Base-by-base conservation (phyloP, 495 filamentous ascomycete genomes). In the Aspergillus leporis region DNA sequence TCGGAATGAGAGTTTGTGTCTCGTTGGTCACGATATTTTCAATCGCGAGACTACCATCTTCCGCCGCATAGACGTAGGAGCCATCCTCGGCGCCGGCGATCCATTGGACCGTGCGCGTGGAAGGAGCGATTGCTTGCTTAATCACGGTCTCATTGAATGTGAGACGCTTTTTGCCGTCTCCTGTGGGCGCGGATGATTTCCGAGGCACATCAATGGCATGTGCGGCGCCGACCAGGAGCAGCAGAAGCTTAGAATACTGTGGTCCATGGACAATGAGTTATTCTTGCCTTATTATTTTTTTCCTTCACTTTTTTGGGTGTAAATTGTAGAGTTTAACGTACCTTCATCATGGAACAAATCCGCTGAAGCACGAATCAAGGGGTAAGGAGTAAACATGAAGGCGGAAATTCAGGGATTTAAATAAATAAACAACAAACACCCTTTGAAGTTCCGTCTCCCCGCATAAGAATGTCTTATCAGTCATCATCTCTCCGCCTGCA, bases 21-120 rank as follows among this genome's bases (percentile, higher is more conserved):
- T 51, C 46, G 52, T 65, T 61, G 46, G 62, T 65, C 47, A 61
- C 62, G n/a, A 65, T 65, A 48, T 53, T 65, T 40, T 59, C 56
- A 41, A 65, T 65, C 23, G 38, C 47, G 47, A 65, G 51, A 32
- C 59, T 54, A n/a, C 62, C 59, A 23, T 59, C 56, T 25, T 31
- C 22, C 36, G 55, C 59, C 51, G 55, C 40, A 47, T 59, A 65
- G 51, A 65, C 62, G 40, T 61, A 65, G 3, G 61, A 52, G 2
- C 62, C 62, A 23, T 65, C 62, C 2, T 65, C 43, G 1, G 36
- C 59, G 7, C 59, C 61, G 25, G 58, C 55, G 32, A 65, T 59
- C 62, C 62, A 65, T 22, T 65, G 50, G 9, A 65, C 62, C 9
- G 59, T 53, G 41, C 58, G 58, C 9, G 55, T 47, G 0, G 59